Base-by-base conservation (phyloP, 768 basidiomycete species). In the Lentinula boryana region DNA sequence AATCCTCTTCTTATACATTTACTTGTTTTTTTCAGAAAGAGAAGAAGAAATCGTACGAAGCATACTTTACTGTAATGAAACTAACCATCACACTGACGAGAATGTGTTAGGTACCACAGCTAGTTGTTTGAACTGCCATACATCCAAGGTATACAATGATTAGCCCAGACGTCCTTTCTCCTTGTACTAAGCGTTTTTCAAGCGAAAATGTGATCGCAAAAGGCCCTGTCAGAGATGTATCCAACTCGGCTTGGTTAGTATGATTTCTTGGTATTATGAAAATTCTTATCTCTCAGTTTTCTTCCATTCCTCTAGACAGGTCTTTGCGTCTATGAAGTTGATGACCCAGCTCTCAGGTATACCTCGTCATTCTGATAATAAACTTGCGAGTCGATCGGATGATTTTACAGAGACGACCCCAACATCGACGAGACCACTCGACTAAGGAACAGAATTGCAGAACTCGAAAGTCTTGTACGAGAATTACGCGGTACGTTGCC, bases 291-390 rank as follows among this genome's bases (percentile, higher is more conserved):
- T 12, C 13, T 31, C 48, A 53, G 46, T 48, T 61, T 2, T 54
- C 21, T 51, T 27, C 27, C 27, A 27, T 15, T 35, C 23, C 61
- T 58, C 18, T 66, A 93, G 91, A 95, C 94, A 21, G 94, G 94
- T 55, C 88, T 95, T 16, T 96, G 94, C 71, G 93, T 96, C 0
- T 96, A 96, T 66, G 94, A 96, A 69, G 90, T 95, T 64, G 94
- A 95, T 70, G 93, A 93, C 73, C 91, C 91, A 13, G 86, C 88
- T 9, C 74, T 89, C 40, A 81, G 89, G 91, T 90, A 64, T 60
- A 79, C 69, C 4, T 54, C 43, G 9, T 57, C 12, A 31, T 44
- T 46, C 1, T 16, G 16, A 10, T 32, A 15, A 2, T 46, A 57
- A 57, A 48, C 31, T 33, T 36, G 56, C 58, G 33, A 48, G 16